Conservation (phyloP, 225 moss, liverwort and hornwort species). For the Physcomitrellopsis africana region DNA sequence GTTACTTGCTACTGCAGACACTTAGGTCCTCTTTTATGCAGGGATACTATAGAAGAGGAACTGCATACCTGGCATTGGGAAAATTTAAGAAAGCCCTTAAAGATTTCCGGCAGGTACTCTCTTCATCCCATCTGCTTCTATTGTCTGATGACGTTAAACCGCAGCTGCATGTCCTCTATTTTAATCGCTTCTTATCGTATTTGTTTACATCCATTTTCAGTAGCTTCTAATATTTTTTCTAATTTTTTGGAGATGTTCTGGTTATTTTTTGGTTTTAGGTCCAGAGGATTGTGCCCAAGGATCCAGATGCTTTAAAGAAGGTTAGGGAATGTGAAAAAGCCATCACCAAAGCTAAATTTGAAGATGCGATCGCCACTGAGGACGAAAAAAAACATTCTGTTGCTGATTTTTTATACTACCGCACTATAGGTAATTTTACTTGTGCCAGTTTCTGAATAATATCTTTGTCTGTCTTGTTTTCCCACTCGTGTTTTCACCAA, state of each 20-base stretch:
- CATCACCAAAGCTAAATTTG: constrained; percentile 84
- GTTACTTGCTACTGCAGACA: constrained; percentile 11
- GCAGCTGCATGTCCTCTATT: neutral
- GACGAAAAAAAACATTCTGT: constrained; percentile 64
- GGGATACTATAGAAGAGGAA: constrained; percentile 99
- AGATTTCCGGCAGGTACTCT: constrained; percentile 89
- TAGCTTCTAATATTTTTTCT: neutral
- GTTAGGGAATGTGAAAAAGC: constrained; percentile 97
- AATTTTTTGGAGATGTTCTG: neutral
- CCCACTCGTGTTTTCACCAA: neutral
- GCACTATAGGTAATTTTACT: constrained; percentile 62
- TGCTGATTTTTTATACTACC: constrained; percentile 68
- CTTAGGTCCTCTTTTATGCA: constrained; percentile 44
- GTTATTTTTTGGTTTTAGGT: constrained; percentile 58
- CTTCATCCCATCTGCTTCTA: constrained; percentile 11
- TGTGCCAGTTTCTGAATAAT: neutral
- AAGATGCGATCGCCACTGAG: constrained; percentile 83
- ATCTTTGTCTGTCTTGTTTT: neutral
- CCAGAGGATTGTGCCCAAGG: constrained; percentile 86
- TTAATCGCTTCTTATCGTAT: neutral
- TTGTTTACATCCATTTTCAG: neutral
- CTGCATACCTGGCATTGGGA: constrained; percentile 93
- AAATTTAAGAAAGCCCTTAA: constrained; percentile 89
- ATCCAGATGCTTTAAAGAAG: constrained; percentile 91
- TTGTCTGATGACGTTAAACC: neutral